Percentiles rank a stretch among this genome's conserved stretches.
These are phyloP conservation scores for Kuraishia ogatae DNA, from an alignment of 805 yeast species.

Conservation along the genomic window DNA sequence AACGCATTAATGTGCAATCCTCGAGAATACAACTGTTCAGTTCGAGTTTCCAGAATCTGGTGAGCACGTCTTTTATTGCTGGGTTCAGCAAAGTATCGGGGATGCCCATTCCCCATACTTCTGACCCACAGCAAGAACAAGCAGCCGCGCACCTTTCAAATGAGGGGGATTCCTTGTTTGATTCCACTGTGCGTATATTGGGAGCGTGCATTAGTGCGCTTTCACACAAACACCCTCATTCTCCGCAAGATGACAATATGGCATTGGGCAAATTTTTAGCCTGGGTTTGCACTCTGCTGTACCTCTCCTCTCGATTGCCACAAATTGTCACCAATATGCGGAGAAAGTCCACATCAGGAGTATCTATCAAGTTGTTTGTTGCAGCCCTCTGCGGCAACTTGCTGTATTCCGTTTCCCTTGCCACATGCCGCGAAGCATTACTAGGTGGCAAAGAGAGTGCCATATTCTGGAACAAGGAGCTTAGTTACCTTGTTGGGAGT, in stretches of 20 bases:
- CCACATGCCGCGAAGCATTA: constrained; percentile 33
- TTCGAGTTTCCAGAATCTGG: constrained; percentile 10
- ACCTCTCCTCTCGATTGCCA: constrained; percentile 42
- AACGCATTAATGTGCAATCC: background rate
- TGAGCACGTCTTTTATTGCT: constrained; percentile 19
- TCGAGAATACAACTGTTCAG: background rate
- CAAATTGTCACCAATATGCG: constrained; percentile 38
- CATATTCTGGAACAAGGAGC: constrained; percentile 30
- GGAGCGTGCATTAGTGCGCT: constrained; percentile 8
- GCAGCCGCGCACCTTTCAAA: background rate
- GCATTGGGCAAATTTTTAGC: constrained; percentile 28
- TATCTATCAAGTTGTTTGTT: constrained; percentile 38
- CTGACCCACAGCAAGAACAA: background rate
- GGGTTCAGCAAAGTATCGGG: constrained; percentile 21
- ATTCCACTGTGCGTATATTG: background rate
- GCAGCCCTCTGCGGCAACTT: constrained; percentile 43
- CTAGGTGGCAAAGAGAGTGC: constrained; percentile 21
- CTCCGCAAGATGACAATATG: constrained; percentile 7
- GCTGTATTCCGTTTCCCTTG: constrained; percentile 37
- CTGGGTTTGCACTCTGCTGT: constrained; percentile 43
- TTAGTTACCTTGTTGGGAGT: constrained; percentile 40
- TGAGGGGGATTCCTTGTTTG: constrained; percentile 1
- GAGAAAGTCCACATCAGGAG: constrained; percentile 40
- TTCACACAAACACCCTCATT: background rate
- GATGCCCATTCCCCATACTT: constrained; percentile 9